A percentile compares a stretch with the other conserved stretches of the same genome.
phyloP scores from a whole-genome alignment of 768 basidiomycete species.

The Xerocomellus intermedius region DNA sequence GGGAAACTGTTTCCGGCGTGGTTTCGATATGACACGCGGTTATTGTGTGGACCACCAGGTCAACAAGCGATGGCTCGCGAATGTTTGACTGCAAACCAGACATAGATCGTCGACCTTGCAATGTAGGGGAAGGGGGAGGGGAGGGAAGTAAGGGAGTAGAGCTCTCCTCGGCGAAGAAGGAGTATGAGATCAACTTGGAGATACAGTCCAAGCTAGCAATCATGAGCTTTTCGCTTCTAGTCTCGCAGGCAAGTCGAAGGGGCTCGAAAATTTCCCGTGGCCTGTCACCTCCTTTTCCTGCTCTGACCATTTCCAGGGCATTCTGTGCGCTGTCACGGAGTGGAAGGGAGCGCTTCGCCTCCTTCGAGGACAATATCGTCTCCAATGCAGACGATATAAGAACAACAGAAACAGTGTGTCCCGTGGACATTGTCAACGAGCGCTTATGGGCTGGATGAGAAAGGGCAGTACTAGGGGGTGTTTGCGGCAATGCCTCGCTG shows the following conservation, averaged over 20 bases:
- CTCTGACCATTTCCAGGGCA: conserved; percentile 79
- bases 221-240: conserved; percentile 88
- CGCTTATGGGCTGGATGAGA: conserved; percentile 43
- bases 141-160: conserved; percentile 52
- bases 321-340: conserved; percentile 80
- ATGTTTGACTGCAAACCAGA: conserved; percentile 47
- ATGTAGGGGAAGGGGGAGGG: conserved; percentile 71
- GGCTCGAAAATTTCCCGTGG: conserved; percentile 94
- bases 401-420: conserved; percentile 73
- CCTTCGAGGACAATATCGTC: conserved; percentile 81
- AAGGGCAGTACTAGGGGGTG: conserved; percentile 17
- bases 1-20: conserved; percentile 85
- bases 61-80: conserved; percentile 77
- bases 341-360: conserved; percentile 79
- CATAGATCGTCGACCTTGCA: conserved; percentile 41
- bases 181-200: conserved; percentile 95
- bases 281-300: conserved; percentile 68
- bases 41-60: conserved; percentile 92
- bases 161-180: conserved; percentile 83
- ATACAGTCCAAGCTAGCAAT: conserved; percentile 97
- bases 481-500: conserved; percentile 14
- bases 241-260: conserved; percentile 95
- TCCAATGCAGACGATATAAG: conserved; percentile 85
- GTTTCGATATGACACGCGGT: conserved; percentile 87
- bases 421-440: conserved; percentile 63